Percentiles rank a stretch among this genome's conserved stretches.
Evolutionary conservation across 257 asterid genomes (phyloP).

Genomic region (Solanum appendiculatum): DNA sequence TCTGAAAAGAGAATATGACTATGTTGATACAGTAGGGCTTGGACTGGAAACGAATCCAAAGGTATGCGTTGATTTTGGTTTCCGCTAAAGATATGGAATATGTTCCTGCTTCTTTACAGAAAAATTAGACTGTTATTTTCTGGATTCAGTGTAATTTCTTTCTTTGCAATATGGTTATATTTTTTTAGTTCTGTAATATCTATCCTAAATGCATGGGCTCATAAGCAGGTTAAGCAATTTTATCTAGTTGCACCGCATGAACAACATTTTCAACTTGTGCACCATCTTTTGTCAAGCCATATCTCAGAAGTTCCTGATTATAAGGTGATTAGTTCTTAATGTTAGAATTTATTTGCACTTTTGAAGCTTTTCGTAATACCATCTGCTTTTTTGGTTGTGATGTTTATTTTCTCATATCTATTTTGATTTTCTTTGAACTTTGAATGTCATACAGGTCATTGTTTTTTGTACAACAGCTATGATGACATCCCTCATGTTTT

Average conservation of each 20-base stretch:
- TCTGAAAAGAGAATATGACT: conserved; percentile 69
- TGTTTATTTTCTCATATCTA: not conserved
- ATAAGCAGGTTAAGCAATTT: conserved; percentile 69
- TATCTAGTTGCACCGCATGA: conserved; percentile 69
- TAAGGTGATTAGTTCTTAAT: conserved; percentile 36
- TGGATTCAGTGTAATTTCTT: not conserved
- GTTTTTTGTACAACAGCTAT: conserved; percentile 79
- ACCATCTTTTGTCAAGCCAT: conserved; percentile 63
- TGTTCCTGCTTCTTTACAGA: not conserved
- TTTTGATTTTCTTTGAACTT: not conserved
- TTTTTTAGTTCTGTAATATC: not conserved
- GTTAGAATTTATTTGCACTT: not conserved
- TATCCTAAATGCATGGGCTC: conserved; percentile 5
- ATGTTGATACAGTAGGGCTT: conserved; percentile 73
- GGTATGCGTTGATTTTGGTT: conserved; percentile 26
- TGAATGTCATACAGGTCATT: conserved; percentile 46
- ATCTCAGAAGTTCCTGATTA: conserved; percentile 58
- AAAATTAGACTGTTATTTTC: not conserved
- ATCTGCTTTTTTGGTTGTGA: not conserved
- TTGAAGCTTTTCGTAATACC: not conserved
- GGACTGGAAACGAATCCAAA: conserved; percentile 53
- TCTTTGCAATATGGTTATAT: not conserved
- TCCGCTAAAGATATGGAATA: not conserved
- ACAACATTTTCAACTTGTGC: conserved; percentile 56
- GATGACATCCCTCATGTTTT: conserved; percentile 76